Percentiles rank a stretch among this genome's conserved stretches.
Evolutionary conservation across 768 basidiomycete species (phyloP).

Genomic region (Sistotremastrum niveocremeum): DNA sequence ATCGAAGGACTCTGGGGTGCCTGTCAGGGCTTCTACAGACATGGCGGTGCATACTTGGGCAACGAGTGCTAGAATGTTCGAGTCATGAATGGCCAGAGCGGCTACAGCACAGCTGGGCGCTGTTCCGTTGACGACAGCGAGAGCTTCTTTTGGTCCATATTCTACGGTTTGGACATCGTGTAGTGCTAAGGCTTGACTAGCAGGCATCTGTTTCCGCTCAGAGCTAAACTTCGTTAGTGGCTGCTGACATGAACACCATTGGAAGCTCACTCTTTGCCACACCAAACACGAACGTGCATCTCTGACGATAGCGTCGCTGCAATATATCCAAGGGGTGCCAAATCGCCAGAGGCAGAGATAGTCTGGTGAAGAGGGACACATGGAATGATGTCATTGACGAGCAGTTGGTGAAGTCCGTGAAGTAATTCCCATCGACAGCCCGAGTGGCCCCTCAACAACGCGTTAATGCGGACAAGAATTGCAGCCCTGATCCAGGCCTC

Average conservation of each 20-base stretch:
- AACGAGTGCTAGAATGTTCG: constrained; percentile 9
- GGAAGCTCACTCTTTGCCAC: constrained; percentile 5
- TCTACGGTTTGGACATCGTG: constrained; percentile 10
- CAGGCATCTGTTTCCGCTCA: no score
- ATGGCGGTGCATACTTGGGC: constrained; percentile 12
- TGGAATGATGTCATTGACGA: constrained; percentile 13
- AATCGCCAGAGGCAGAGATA: constrained; percentile 16
- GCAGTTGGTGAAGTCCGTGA: constrained; percentile 10
- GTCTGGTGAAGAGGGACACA: constrained; percentile 15
- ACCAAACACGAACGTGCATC: constrained; percentile 11
- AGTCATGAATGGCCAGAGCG: constrained; percentile 12
- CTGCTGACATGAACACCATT: background rate
- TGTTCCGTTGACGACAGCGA: constrained; percentile 16
- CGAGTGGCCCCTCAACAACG: constrained; percentile 14
- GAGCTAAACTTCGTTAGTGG: no score
- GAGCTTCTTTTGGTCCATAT: constrained; percentile 14
- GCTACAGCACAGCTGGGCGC: constrained; percentile 10
- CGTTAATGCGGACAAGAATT: constrained; percentile 16
- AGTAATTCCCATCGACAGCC: constrained; percentile 14
- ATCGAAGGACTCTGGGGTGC: constrained; percentile 13
- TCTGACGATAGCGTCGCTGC: constrained; percentile 14
- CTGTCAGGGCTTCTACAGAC: constrained; percentile 17
- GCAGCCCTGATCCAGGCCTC: constrained; percentile 7
- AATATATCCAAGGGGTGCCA: constrained; percentile 15
- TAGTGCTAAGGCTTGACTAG: constrained; percentile 11